Base-by-base conservation (phyloP, 148 eudicot genomes). In the Beta vulgaris region DNA sequence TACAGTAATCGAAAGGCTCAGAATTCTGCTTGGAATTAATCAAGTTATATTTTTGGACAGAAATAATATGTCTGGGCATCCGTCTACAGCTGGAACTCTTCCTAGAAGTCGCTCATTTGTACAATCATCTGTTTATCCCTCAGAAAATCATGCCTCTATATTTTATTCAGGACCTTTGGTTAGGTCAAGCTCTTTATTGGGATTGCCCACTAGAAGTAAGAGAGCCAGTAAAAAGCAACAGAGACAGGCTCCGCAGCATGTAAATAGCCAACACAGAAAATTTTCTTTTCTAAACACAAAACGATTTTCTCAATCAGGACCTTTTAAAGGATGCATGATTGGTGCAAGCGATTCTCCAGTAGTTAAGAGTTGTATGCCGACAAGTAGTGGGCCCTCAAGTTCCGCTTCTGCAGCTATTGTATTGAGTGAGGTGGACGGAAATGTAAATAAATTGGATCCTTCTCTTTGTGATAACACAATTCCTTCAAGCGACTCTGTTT, bases 291-390 rank as follows among this genome's bases (percentile, higher is more conserved):
- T 72, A 18, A 89, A 78, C 77, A 35, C 84, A 21, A 87, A 83
- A 80, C 76, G 85, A 19, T 83, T 86, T 34, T 77, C 83, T 72
- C 84, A 86, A 18, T 74, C 81, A 65, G 90, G 91, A 69, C 88
- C 92, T 21, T 91, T 93, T 71, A 88, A 86, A 82, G 93, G 89
- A 67, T 91, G 96, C 81, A 89, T 91, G 87, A 69, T 81, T 1
- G 84, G 88, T 36, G 89, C 81, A 51, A 80, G 73, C n/a, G 84
- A 87, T 67, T 81, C 91, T 35, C 91, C 96, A 36, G 77, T 90
- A 60, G 62, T 87, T 39, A 84, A 87, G 70, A 87, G 74, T 82
- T 85, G 80, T 69, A 69, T 78, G 77, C 80, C 82, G 4, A 44
- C 88, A 23, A 80, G 71, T 64, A 74, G 70, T 44, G 83, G 74